Base-by-base conservation (phyloP, 2,329 filamentous ascomycete species). In the Xylariales sp. region DNA sequence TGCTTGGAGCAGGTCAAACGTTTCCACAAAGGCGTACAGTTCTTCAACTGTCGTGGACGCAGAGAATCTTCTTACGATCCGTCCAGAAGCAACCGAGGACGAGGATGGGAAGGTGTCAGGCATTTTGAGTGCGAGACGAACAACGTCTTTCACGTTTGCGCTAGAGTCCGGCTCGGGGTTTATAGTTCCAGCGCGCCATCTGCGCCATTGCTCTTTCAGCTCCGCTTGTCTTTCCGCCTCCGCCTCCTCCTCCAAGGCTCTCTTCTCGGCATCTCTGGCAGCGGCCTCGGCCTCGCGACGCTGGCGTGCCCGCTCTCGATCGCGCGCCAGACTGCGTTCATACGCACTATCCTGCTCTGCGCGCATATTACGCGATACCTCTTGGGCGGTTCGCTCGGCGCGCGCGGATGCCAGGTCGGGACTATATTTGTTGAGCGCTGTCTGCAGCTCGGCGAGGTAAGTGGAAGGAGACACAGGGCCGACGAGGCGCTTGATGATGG, bases 11-110 rank as follows among this genome's bases (percentile, higher is more conserved):
- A 84, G 52, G 39, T 88, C 82, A 59, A 89, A 84, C 65, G 91
- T 97, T 58, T 98, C 93, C 3, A 97, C 89, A 65, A 95, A 96
- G 0, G 91, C 93, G 62, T 97, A 97, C 5, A 98, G 67, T 55
- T 96, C 89, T 59, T 97, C 91, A 27, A 97, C 69, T 2, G 76
- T 73, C 0, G 86, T 79, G n/a, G 79, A 70, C 1, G 74, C 70
- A 0, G 71, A 62, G 59, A 98, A 97, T 37, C 78, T 78, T 31
- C 91, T 77, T 42, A 95, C 78, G 2, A 95, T 77, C 31, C 90
- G 76, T n/a, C n/a, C n/a, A n/a, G n/a, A n/a, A n/a, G n/a, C n/a
- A 36, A 88, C 84, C 1, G 80, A 85, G 4, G 78, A 83, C 0
- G 63, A 65, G n/a, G n/a, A n/a, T n/a, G n/a, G n/a, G n/a, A n/a